phyloP scores from a whole-genome alignment of 2,329 filamentous ascomycete species.

The Fusarium sp. region DNA sequence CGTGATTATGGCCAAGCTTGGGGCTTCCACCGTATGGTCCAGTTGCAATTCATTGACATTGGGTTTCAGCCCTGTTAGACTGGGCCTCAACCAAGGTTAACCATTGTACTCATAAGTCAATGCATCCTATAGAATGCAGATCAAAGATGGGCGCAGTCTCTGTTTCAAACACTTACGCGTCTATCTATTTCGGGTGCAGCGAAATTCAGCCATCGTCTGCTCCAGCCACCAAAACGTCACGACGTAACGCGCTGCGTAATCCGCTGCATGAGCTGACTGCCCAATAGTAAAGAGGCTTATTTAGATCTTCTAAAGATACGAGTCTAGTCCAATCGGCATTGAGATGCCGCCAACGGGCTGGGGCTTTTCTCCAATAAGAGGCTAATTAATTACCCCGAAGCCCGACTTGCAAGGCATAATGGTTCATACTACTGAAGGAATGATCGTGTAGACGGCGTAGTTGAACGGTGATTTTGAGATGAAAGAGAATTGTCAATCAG shows the following conservation, averaged over 20 bases:
- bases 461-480: background rate
- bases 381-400: conserved; percentile 1
- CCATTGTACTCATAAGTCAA: too few species aligned
- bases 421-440: background rate
- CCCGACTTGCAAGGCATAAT: background rate
- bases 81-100: background rate
- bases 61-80: background rate
- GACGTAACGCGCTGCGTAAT: background rate
- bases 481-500: background rate
- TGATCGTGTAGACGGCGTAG: too few species aligned
- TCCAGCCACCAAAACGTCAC: background rate
- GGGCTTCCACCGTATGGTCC: background rate
- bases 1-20: background rate
- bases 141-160: background rate
- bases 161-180: background rate
- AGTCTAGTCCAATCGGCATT: background rate
- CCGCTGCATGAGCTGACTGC: background rate
- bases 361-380: background rate
- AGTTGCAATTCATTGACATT: background rate
- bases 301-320: background rate
- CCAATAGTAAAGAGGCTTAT: background rate
- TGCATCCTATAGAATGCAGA: background rate
- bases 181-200: background rate
- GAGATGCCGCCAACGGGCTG: background rate
- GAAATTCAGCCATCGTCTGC: background rate